A percentile compares a stretch with the other conserved stretches of the same genome.
Evolutionary conservation across 305 asterid genomes (phyloP).

Genomic region (Fraxinus xanthoxyloides): DNA sequence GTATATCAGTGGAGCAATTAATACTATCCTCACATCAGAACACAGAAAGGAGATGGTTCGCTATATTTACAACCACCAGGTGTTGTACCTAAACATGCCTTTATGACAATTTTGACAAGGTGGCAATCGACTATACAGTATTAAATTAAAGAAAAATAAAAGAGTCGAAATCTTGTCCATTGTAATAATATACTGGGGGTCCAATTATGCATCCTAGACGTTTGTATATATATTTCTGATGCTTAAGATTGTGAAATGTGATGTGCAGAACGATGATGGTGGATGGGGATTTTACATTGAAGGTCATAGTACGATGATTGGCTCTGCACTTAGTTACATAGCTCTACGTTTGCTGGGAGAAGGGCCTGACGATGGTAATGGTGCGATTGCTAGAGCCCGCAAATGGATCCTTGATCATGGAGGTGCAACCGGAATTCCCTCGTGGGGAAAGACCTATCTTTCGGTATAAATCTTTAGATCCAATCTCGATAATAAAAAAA

Average conservation of each 20-base stretch:
- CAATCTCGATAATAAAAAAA: background rate
- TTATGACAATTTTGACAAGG: background rate
- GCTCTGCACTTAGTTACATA: slow-evolving; percentile 68
- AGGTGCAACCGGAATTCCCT: slow-evolving; percentile 76
- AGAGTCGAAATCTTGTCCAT: background rate
- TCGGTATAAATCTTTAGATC: slow-evolving; percentile 42
- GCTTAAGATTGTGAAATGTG: background rate
- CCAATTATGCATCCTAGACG: background rate
- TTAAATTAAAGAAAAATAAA: background rate
- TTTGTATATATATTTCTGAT: background rate
- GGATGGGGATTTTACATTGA: slow-evolving; percentile 92
- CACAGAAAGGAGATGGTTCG: slow-evolving; percentile 65
- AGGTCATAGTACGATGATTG: slow-evolving; percentile 87
- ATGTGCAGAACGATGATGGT: slow-evolving; percentile 67
- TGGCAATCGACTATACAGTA: background rate
- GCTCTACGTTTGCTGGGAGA: slow-evolving; percentile 61
- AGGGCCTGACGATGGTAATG: slow-evolving; percentile 56
- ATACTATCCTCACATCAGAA: slow-evolving; percentile 44
- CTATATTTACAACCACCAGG: slow-evolving; percentile 74
- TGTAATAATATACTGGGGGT: background rate
- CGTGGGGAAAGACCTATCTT: slow-evolving; percentile 81
- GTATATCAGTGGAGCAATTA: slow-evolving; percentile 60
- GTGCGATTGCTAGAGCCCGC: slow-evolving; percentile 53
- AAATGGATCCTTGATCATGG: slow-evolving; percentile 81
- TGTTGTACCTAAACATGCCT: background rate